Base-by-base conservation (phyloP, 1,284 basidiomycete genomes). In the Apiotrichum siamense region DNA sequence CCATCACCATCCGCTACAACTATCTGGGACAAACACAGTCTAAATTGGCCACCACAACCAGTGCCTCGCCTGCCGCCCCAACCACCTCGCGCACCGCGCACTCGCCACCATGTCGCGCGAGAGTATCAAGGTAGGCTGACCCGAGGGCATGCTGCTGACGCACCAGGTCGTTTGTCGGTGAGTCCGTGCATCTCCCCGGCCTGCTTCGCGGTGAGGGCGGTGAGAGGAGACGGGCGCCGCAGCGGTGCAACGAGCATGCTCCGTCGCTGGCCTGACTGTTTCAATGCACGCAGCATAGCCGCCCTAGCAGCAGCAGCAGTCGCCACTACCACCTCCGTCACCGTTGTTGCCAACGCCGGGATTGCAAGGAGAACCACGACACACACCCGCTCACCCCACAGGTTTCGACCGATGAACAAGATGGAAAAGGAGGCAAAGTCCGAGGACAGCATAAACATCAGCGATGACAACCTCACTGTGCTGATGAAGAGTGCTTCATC, bases 381-480 rank as follows among this genome's bases (percentile, higher is more conserved):
- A n/a, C n/a, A n/a, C n/a, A n/a, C n/a, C n/a, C n/a, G 23, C 33
- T 25, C 39, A 27, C 36, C 31, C 29, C 43, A 18, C 61, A 94
- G 93, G 54, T 98, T 98, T 76, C 91, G 94, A 61, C 94, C 96
- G 21, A 83, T 88, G 60, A 98, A 98, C 76, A 77, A 89, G 55
- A 84, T 97, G 68, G 94, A 98, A 76, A 77, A 83, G 59, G 84
- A 88, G 53, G 88, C 94, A 75, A 84, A 87, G 51, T 87, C 89
- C 49, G 91, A 97, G 66, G 87, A 88, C 67, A 87, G 97, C 62
- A 88, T 96, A 46, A 79, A 84, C 55, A 97, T 97, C 75, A 61
- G 58, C 18, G 83, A 85, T 69, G 89, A 93, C 61, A 85, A 85
- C 74, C 87, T 87, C 3, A 89, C 90, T 49, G 83, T 88, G 62